Base-by-base conservation (phyloP, 2,329 filamentous ascomycete genomes). In the Fusarium sp. region DNA sequence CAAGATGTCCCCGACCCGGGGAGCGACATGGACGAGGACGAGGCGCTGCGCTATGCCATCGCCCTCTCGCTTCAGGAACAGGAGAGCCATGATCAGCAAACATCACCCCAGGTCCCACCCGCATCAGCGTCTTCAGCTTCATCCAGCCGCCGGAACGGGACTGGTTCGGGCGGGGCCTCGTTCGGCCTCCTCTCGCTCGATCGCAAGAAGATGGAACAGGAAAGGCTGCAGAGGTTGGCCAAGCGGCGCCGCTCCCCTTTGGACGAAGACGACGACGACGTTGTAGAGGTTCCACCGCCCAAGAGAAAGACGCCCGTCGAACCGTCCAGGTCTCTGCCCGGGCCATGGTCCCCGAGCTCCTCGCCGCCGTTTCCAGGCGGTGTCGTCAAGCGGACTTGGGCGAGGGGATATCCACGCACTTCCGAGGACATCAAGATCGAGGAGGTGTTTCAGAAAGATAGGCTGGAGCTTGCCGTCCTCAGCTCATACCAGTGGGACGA, bases 401-500 rank as follows among this genome's bases (percentile, higher is more conserved):
- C 90, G 0, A 86, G 86, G 39, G 91, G 92, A 4, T 90, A 89
- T 72, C 85, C 88, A 2, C 87, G 93, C 39, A 85, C 81, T 0
- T 86, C 85, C 6, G 89, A 95, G 71, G 94, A 97, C 72, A 94
- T 98, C 80, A 97, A 92, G 70, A 91, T 98, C 45, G 94, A 97
- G 78, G 95, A 98, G 81, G 89, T 98, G 0, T 83, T 98, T 1
- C 93, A 97, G 80, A 92, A 90, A 70, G 84, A 90, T 2, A 88
- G 92, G 14, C 86, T 98, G 10, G 86, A 93, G 60, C 89, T 95
- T 43, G 95, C 94, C 1, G 89, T 98, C 0, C 84, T 98, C 6
- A 97, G 95, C 76, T 94, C 96, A 0, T 98, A 93, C 76, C 91
- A 96, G 80, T 97, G 94, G 91, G 93, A 98, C 72, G 89, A 92